Base-by-base conservation (phyloP, 2,329 filamentous ascomycete species). In the Sclerotinia sclerotiorum region DNA sequence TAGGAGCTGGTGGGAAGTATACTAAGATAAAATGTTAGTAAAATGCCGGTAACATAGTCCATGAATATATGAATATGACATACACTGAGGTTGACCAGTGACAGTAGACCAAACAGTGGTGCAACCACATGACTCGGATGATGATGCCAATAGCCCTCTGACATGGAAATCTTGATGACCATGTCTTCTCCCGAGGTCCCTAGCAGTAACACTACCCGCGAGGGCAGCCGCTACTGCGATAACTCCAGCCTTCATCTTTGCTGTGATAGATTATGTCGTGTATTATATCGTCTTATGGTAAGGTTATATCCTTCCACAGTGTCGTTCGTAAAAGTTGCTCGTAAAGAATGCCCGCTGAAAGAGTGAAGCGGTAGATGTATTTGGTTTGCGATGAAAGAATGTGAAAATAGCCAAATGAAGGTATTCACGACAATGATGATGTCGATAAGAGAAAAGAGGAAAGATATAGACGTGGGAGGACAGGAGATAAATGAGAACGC, bases 331-430 rank as follows among this genome's bases (percentile, higher is more conserved):
- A 68, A 71, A 73, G 70, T 67, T 67, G 60, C 68, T 68, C 27
- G 58, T 60, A 64, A 69, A 73, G 88, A 91, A 83, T 88, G 89
- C 87, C 91, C 90, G 91, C 91, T 93, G 82, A 94, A 93, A 80
- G 91, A 92, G 88, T 92, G 90, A 92, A 92, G 89, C 89, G 89
- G 89, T 89, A 77, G 80, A 65, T 54, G 78, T 75, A 81, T 81
- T 77, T 81, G 82, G 80, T 82, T 84, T 83, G 21, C 29, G 62
- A 84, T 81, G 80, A 77, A 79, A 69, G 75, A 74, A 78, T 80
- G 79, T 80, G 81, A 60, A 81, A 81, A 80, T 81, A 80, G 83
- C 82, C 81, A 83, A 65, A 51, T 61, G 65, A 61, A 67, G 64
- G 42, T 61, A 67, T 70, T 68, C 51, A 58, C 39, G 69, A 67